Conservation (phyloP, 768 basidiomycete genomes). For the Pleurotus cornucopiae region DNA sequence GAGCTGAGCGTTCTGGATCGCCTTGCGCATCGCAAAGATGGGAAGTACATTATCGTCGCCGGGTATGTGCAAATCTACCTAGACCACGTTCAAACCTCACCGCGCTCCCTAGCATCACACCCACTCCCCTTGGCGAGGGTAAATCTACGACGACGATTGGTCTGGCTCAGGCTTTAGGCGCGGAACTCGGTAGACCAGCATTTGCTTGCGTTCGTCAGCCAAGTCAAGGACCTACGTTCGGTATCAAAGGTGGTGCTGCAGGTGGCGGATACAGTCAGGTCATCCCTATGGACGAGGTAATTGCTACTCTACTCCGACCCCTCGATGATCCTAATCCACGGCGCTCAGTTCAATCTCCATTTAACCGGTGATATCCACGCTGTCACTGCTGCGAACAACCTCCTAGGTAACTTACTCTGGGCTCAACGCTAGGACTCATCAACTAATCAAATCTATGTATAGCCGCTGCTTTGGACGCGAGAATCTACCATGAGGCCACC, state of each 20-base stretch:
- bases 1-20: constrained; percentile 86
- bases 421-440: background rate
- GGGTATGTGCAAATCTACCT: constrained; percentile 48
- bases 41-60: constrained; percentile 94
- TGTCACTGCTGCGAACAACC: constrained; percentile 94
- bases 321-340: constrained; percentile 3
- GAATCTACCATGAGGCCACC: constrained; percentile 97
- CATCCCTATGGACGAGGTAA: constrained; percentile 97
- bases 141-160: constrained; percentile 99
- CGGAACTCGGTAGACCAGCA: constrained; percentile 86
- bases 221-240: constrained; percentile 97
- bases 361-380: constrained; percentile 98
- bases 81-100: constrained; percentile 9
- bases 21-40: constrained; percentile 79
- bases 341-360: constrained; percentile 83
- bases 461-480: constrained; percentile 95
- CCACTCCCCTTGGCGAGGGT: constrained; percentile 95
- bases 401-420: constrained; percentile 57
- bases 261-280: constrained; percentile 98
- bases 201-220: constrained; percentile 98
- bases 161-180: constrained; percentile 92
- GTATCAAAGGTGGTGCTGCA: constrained; percentile 98
- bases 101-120: constrained; percentile 66
- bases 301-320: constrained; percentile 5
- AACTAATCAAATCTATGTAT: constrained; percentile 11